phyloP scores from a whole-genome alignment of 164 flowering plant species.

The Stephania cephalantha region DNA sequence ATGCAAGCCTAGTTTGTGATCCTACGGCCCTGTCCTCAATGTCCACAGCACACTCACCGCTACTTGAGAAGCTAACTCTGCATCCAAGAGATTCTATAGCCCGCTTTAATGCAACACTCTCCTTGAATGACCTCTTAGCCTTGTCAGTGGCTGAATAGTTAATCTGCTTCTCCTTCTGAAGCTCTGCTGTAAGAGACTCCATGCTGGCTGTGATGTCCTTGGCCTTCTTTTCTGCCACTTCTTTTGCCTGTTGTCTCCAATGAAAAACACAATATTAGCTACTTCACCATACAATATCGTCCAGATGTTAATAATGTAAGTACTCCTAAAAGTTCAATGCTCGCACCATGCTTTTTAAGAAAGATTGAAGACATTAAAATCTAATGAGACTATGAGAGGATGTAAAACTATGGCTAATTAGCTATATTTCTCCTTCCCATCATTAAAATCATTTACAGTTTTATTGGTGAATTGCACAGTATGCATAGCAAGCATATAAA shows the following conservation, averaged over 20 bases:
- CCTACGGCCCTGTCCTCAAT: constrained; percentile 39
- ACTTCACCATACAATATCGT: background rate
- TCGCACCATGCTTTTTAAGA: background rate
- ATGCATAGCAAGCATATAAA: background rate
- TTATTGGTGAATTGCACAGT: no score
- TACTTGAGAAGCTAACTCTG: constrained; percentile 61
- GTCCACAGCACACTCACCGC: constrained; percentile 62
- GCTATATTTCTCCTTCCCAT: background rate
- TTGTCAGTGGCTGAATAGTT: constrained; percentile 53
- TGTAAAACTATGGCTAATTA: background rate
- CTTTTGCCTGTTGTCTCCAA: constrained; percentile 60
- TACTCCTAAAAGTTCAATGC: background rate
- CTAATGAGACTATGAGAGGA: background rate
- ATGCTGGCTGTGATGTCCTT: constrained; percentile 39
- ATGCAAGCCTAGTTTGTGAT: constrained; percentile 22
- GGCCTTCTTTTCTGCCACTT: constrained; percentile 62
- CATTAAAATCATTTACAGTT: no score
- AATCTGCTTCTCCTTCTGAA: constrained; percentile 57
- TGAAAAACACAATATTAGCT: background rate
- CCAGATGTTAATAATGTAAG: background rate
- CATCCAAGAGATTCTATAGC: constrained; percentile 87
- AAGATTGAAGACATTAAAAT: no score
- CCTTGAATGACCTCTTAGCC: constrained; percentile 65
- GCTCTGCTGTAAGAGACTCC: constrained; percentile 56
- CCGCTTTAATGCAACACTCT: constrained; percentile 69